These are phyloP conservation scores for Erodium trifolium DNA, from an alignment of 441 rosid species.

Conservation along the genomic window DNA sequence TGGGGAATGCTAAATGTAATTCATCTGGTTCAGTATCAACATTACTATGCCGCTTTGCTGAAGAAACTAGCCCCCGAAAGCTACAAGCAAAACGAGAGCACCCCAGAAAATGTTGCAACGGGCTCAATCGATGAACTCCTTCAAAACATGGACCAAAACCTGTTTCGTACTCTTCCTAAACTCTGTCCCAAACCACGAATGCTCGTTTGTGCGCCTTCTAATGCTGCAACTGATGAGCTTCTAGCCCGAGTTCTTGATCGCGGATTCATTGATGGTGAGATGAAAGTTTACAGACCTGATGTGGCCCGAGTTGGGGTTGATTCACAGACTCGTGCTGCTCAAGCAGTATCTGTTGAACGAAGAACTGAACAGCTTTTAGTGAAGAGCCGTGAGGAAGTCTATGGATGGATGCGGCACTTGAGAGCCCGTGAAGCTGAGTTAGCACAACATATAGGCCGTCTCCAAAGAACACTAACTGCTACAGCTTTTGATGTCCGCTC, in stretches of 20 bases:
- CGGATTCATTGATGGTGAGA: constrained; percentile 97
- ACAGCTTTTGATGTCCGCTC: constrained; percentile 71
- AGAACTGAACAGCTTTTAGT: constrained; percentile 83
- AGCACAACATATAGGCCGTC: constrained; percentile 68
- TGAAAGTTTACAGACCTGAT: constrained; percentile 96
- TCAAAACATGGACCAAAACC: constrained; percentile 96
- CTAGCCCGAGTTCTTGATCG: constrained; percentile 96
- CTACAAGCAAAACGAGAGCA: constrained; percentile 77
- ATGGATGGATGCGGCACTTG: constrained; percentile 76
- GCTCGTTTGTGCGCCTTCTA: constrained; percentile 99
- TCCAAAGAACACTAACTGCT: constrained; percentile 66
- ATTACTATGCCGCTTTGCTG: constrained; percentile 86
- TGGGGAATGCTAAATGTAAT: constrained; percentile 99
- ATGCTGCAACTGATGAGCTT: constrained; percentile 99
- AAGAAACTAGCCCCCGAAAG: constrained; percentile 97
- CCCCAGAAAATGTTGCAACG: constrained; percentile 45
- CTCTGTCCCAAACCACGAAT: constrained; percentile 95
- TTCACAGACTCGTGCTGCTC: constrained; percentile 95
- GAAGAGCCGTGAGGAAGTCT: constrained; percentile 76
- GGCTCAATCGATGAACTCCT: constrained; percentile 99
- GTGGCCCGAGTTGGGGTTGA: constrained; percentile 98
- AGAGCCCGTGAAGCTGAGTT: constrained; percentile 68
- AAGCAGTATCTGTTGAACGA: constrained; percentile 97
- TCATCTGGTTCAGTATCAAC: constrained; percentile 98
- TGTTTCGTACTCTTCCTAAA: constrained; percentile 84